These are phyloP conservation scores for Penicillium rolfsii DNA, from an alignment of 2,329 filamentous ascomycete species.

Conservation along the genomic window DNA sequence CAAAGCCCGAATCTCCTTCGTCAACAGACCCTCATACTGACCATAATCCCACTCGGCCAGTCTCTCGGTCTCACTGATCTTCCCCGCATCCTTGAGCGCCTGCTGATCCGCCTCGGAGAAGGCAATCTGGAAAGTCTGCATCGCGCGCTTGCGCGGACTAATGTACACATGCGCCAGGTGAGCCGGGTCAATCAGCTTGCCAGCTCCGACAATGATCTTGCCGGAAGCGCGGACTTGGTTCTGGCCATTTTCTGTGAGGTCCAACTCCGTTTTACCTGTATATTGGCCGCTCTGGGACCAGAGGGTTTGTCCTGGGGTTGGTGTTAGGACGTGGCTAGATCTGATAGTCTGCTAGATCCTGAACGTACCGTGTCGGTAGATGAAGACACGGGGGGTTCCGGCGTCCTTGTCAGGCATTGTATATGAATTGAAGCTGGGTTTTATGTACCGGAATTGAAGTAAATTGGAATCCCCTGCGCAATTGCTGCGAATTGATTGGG, in stretches of 20 bases:
- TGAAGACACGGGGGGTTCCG: constrained; percentile 43
- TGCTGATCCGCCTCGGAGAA: constrained; percentile 37
- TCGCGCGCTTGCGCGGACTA: constrained; percentile 55
- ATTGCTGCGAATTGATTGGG: background rate
- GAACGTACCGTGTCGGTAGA: constrained; percentile 43
- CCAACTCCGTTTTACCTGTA: constrained; percentile 51
- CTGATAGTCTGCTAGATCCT: background rate
- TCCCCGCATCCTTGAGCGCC: constrained; percentile 26
- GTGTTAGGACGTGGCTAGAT: constrained; percentile 1
- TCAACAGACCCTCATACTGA: constrained; percentile 62
- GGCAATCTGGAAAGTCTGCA: constrained; percentile 54
- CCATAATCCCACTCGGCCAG: constrained; percentile 67
- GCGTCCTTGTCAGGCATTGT: constrained; percentile 45
- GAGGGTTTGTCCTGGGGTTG: constrained; percentile 44
- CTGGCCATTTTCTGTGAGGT: constrained; percentile 46
- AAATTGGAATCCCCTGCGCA: background rate
- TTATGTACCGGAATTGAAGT: background rate
- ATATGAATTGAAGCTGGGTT: background rate
- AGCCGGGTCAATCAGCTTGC: constrained; percentile 56
- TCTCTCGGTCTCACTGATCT: constrained; percentile 54
- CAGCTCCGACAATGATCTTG: constrained; percentile 52
- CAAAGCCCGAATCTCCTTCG: constrained; percentile 53
- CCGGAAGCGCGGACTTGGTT: constrained; percentile 53
- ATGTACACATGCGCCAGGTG: constrained; percentile 54
- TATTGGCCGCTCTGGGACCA: constrained; percentile 54